Conservation (phyloP, 169 alveolate species). For the Plasmodium yoelii region DNA sequence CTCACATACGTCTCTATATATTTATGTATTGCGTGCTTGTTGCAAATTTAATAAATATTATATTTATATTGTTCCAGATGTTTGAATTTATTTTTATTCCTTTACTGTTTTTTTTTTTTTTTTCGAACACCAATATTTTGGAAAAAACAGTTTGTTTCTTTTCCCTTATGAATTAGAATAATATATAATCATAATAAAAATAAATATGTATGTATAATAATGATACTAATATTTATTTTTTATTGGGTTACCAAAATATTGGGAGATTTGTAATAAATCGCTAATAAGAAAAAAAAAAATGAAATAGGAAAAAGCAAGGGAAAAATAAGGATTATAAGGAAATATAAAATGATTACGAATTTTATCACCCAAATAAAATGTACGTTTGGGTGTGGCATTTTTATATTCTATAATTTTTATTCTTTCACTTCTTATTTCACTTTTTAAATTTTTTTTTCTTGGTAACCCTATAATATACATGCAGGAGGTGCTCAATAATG, state of each 20-base stretch:
- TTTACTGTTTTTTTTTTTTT: slow-evolving; percentile 56
- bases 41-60: no score
- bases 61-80: neutral
- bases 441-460: no score
- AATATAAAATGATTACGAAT: neutral
- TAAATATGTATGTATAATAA: neutral
- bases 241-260: slow-evolving; percentile 54
- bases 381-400: no score
- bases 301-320: slow-evolving; percentile 22
- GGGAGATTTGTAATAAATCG: slow-evolving; percentile 77
- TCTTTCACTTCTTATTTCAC: no score
- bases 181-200: slow-evolving; percentile 13
- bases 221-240: neutral
- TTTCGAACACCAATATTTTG: slow-evolving; percentile 78
- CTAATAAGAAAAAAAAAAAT: slow-evolving; percentile 65
- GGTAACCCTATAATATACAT: no score
- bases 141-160: slow-evolving; percentile 33
- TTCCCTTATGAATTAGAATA: slow-evolving; percentile 47
- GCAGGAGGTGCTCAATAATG: no score
- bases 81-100: neutral
- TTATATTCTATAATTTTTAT: no score
- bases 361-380: neutral
- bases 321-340: neutral
- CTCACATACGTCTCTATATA: no score
- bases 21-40: no score